A percentile compares a stretch with the other conserved stretches of the same genome.
phyloP scores from a whole-genome alignment of 129 eudicot genomes.

The Escallonia rubra region DNA sequence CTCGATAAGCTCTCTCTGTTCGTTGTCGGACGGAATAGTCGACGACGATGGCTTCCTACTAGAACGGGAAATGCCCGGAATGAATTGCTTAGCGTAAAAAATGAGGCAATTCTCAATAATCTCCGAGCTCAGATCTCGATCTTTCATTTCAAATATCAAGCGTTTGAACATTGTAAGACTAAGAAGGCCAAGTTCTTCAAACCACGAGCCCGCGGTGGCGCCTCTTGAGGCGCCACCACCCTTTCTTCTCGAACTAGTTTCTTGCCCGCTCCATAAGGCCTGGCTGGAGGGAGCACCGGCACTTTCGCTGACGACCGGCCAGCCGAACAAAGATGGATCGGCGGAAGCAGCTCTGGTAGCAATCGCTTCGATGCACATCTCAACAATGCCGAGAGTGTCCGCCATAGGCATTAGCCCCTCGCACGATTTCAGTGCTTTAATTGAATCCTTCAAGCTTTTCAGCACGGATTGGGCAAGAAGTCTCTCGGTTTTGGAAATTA shows the following conservation, averaged over 20 bases:
- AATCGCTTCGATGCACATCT: conserved; percentile 66
- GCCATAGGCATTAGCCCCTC: conserved; percentile 56
- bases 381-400: conserved; percentile 76
- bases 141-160: conserved; percentile 45
- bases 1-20: conserved; percentile 75
- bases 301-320: conserved; percentile 76
- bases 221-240: conserved; percentile 10
- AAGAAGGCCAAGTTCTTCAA: conserved; percentile 56
- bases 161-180: conserved; percentile 46
- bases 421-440: conserved; percentile 62
- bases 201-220: conserved; percentile 40
- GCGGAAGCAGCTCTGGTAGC: conserved; percentile 53
- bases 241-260: conserved; percentile 15
- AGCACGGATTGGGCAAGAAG: conserved; percentile 55
- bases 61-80: conserved; percentile 75
- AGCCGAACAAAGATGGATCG: conserved; percentile 83
- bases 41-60: conserved; percentile 39
- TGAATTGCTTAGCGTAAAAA: conserved; percentile 54
- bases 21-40: conserved; percentile 46
- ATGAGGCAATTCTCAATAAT: conserved; percentile 67
- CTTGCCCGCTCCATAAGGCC: conserved; percentile 5
- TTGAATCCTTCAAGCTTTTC: conserved; percentile 48
- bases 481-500: conserved; percentile 63
- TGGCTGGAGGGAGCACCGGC: conserved; percentile 4
- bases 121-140: conserved; percentile 46